Conservation (phyloP, 2,329 filamentous ascomycete species). For the Fusarium continuum region DNA sequence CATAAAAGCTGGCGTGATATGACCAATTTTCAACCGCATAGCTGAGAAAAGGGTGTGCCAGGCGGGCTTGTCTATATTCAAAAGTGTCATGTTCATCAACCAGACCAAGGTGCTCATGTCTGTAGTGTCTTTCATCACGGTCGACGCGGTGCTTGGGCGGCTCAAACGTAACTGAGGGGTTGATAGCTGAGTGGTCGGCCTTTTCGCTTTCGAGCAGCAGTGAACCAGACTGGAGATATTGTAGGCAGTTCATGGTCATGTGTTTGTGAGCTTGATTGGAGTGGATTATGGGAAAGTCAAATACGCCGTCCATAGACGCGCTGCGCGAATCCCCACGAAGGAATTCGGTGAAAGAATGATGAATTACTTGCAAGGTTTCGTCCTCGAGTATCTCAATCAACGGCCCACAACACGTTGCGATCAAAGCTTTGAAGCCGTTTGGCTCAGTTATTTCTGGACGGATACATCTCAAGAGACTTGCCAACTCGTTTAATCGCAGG, state of each 20-base stretch:
- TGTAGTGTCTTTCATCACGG: not conserved
- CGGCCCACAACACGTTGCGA: conserved; percentile 51
- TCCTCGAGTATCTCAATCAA: conserved; percentile 56
- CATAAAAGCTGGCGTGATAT: conserved; percentile 34
- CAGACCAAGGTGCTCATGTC: not conserved
- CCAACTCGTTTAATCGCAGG: conserved; percentile 52
- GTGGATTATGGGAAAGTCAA: conserved; percentile 29
- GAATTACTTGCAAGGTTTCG: conserved; percentile 55
- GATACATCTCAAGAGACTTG: conserved; percentile 38
- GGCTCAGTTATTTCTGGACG: conserved; percentile 23
- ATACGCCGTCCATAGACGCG: not conserved
- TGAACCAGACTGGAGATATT: conserved; percentile 31
- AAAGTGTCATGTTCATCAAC: conserved; percentile 1
- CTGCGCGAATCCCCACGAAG: conserved; percentile 44
- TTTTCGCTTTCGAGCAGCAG: conserved; percentile 19
- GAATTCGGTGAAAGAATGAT: conserved; percentile 60
- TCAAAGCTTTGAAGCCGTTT: conserved; percentile 46
- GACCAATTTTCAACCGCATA: conserved; percentile 39
- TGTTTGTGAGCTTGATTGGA: conserved; percentile 30
- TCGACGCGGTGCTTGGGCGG: not conserved
- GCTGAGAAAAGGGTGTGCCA: conserved; percentile 28
- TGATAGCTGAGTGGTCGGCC: not conserved
- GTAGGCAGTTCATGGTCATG: conserved; percentile 27
- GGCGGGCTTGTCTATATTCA: conserved; percentile 27
- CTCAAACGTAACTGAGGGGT: conserved; percentile 6